Evolutionary conservation across 768 basidiomycete genomes (phyloP).

Genomic region (Krasilnikovozyma curviuscula): DNA sequence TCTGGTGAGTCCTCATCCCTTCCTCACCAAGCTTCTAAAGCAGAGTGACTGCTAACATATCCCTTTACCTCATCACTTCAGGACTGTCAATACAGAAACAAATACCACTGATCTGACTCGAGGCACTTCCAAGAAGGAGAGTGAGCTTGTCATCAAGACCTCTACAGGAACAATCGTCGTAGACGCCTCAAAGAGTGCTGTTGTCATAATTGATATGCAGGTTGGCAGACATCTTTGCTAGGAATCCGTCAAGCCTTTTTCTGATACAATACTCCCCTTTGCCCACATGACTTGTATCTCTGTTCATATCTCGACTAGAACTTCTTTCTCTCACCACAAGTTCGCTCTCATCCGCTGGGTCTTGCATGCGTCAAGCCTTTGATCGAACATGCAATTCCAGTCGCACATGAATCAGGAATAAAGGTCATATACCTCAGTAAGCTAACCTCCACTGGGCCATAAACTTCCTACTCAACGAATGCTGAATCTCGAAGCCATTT

Average conservation of each 20-base stretch:
- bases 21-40: too few species aligned
- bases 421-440: constrained; percentile 3
- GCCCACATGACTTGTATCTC: too few species aligned
- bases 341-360: neutral
- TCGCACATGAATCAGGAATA: neutral
- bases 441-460: neutral
- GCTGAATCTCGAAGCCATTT: neutral
- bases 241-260: neutral
- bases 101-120: neutral
- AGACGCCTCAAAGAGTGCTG: neutral
- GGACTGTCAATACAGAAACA: neutral
- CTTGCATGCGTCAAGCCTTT: neutral
- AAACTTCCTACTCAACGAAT: neutral
- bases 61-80: too few species aligned
- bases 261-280: neutral
- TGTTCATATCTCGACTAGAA: too few species aligned
- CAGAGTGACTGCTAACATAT: too few species aligned
- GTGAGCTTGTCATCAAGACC: neutral
- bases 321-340: constrained; percentile 1
- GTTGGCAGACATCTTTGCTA: neutral
- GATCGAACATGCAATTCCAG: constrained; percentile 1
- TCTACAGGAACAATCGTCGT: neutral
- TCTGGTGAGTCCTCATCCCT: neutral
- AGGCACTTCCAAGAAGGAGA: neutral
- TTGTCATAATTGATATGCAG: constrained; percentile 8